Evolutionary conservation across 2,329 filamentous ascomycete genomes (phyloP).

Genomic region (Sphaerulina musiva): DNA sequence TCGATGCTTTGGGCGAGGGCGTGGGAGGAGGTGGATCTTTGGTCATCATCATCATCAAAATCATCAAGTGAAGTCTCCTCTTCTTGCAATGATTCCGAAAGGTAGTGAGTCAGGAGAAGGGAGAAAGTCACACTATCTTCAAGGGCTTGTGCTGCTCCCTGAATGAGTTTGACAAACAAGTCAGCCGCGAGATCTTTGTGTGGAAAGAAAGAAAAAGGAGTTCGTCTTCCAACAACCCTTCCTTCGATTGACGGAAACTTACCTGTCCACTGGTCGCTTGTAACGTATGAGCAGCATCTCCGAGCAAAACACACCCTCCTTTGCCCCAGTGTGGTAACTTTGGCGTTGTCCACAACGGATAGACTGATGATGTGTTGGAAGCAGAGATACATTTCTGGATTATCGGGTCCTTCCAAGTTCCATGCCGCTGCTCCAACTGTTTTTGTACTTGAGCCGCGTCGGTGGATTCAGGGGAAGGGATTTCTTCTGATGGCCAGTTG

Average conservation of each 20-base stretch:
- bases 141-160: conserved; percentile 50
- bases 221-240: too few species aligned
- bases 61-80: not conserved
- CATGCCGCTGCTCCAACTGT: conserved; percentile 39
- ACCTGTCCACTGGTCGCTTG: conserved; percentile 43
- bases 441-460: conserved; percentile 21
- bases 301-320: conserved; percentile 47
- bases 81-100: not conserved
- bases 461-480: not conserved
- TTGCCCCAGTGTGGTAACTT: conserved; percentile 44
- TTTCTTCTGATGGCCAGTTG: conserved; percentile 2
- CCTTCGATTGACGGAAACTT: too few species aligned
- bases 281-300: conserved; percentile 53
- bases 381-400: conserved; percentile 32
- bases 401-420: conserved; percentile 42
- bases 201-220: too few species aligned
- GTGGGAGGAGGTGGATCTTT: not conserved
- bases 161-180: conserved; percentile 18
- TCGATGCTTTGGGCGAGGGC: not conserved
- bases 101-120: conserved; percentile 31
- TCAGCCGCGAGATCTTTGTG: too few species aligned
- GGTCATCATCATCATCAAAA: not conserved
- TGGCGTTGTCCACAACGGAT: conserved; percentile 46
- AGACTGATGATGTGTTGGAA: conserved; percentile 40
- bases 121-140: conserved; percentile 49